Evolutionary conservation across 805 yeast genomes (phyloP), one percentile per base, ranked within the genome.

Genomic region (Kodamaea nitidulidarum): DNA sequence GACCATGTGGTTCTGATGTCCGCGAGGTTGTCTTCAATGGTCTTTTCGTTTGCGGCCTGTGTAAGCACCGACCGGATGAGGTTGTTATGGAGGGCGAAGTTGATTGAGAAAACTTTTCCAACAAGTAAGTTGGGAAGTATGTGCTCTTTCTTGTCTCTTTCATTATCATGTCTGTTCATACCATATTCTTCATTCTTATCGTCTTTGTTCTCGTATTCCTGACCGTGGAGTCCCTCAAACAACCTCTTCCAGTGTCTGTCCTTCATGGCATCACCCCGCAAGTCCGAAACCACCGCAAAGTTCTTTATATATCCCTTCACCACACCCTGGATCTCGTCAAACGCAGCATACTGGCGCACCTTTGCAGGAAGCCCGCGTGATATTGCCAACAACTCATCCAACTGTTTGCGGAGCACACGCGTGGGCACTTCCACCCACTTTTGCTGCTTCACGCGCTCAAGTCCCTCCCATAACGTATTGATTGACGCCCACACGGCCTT

Each of bases 1-100:
- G 61, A 45, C 97, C 97, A 90, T 3, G 62, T 70, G 0, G 55
- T 58, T 37, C 69, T 67, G 10, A 88, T 75, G 2, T 59, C 51
- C 1, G 48, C 49, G 6, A 91, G 53, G 4, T 80, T 73, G 8
- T 71, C 75, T 38, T 83, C 85, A 2, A 91, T 62, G 0, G 75
- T 65, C 42, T 73, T 68, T 52, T 91, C 97, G 2, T 86, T 83
- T 43, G 75, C 76, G 0, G 97, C 96, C 41, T 73, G 75, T 1
- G 68, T 67, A 2, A 86, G 48, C 0, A 83, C 57, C 0, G 71
- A 58, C 28, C 70, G 71, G 5, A 90, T 61, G 0, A 53, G 43
- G 2, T 47, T 46, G 32, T 73, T 76, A 54, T 84, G 73, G 2
- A 61, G 42, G 0, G 44, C 17, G 11, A 84, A 54, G 29, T 80